These are phyloP conservation scores for Euphorbia corollata DNA, from an alignment of 441 rosid genomes.

Conservation along the genomic window DNA sequence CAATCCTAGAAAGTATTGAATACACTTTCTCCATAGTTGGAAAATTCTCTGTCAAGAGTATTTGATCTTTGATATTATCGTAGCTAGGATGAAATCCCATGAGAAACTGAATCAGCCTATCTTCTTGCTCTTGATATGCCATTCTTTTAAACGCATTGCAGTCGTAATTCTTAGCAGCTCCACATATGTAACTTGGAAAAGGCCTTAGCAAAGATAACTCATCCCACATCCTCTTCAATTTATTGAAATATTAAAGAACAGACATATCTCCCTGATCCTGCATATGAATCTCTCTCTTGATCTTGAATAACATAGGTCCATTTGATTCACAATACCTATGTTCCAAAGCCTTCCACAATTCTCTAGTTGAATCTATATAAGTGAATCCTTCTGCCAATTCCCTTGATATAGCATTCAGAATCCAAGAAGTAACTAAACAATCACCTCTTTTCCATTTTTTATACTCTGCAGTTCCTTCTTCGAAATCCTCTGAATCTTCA, in stretches of 20 bases:
- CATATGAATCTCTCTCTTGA: neutral
- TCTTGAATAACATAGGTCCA: neutral
- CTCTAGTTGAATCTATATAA: too few species aligned
- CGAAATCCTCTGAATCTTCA: too few species aligned
- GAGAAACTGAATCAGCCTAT: neutral
- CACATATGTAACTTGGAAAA: neutral
- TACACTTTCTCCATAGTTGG: neutral
- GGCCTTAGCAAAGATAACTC: neutral
- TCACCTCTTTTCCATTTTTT: too few species aligned
- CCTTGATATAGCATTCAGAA: too few species aligned
- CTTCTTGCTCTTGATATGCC: neutral
- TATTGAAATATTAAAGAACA: neutral
- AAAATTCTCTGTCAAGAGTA: neutral
- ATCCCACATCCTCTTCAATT: neutral
- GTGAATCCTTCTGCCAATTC: too few species aligned
- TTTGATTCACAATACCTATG: neutral
- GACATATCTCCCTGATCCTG: neutral
- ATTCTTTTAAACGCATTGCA: neutral
- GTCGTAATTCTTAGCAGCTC: neutral
- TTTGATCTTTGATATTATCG: neutral
- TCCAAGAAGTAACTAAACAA: too few species aligned
- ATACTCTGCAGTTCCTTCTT: too few species aligned
- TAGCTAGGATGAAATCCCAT: neutral
- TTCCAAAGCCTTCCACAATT: too few species aligned
- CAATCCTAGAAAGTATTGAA: neutral